A percentile compares a stretch with the other conserved stretches of the same genome.
Evolutionary conservation across 208 protist genomes (phyloP).

Genomic region (Crithidia fasciculata): DNA sequence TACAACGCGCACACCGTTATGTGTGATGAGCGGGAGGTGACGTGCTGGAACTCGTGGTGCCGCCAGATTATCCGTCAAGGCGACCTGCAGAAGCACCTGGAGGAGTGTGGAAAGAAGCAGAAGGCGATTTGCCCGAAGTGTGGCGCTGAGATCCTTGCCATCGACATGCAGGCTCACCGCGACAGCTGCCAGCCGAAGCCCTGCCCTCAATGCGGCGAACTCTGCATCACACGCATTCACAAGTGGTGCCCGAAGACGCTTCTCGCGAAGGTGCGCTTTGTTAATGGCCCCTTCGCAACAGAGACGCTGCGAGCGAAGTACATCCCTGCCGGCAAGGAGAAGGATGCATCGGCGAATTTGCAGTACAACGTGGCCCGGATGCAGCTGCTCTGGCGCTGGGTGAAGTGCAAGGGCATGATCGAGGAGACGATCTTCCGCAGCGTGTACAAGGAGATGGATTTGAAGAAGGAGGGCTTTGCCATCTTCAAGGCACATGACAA

Average conservation of each 20-base stretch:
- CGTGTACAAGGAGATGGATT: constrained; percentile 88
- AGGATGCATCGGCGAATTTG: constrained; percentile 26
- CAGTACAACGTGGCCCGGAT: constrained; percentile 78
- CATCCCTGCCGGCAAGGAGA: constrained; percentile 30
- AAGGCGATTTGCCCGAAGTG: constrained; percentile 83
- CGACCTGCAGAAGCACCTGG: constrained; percentile 72
- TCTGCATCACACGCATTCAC: constrained; percentile 86
- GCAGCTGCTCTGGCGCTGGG: constrained; percentile 86
- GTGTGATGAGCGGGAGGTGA: constrained; percentile 89
- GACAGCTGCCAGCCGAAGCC: constrained; percentile 74
- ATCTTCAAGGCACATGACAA: constrained; percentile 89
- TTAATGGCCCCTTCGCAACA: constrained; percentile 73
- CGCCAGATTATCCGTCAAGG: constrained; percentile 82
- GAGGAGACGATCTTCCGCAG: constrained; percentile 84
- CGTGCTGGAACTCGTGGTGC: constrained; percentile 90
- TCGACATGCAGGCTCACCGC: constrained; percentile 75
- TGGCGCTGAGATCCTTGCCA: constrained; percentile 63
- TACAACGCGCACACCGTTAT: constrained; percentile 88
- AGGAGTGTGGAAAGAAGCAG: constrained; percentile 78
- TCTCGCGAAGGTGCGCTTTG: constrained; percentile 33
- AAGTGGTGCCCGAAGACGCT: constrained; percentile 76
- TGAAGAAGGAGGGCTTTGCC: constrained; percentile 87
- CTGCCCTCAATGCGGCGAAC: constrained; percentile 74
- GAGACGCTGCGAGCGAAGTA: constrained; percentile 55
- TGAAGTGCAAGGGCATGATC: constrained; percentile 76